phyloP scores from a whole-genome alignment of 257 asterid species.

The Gynochthodes officinalis region DNA sequence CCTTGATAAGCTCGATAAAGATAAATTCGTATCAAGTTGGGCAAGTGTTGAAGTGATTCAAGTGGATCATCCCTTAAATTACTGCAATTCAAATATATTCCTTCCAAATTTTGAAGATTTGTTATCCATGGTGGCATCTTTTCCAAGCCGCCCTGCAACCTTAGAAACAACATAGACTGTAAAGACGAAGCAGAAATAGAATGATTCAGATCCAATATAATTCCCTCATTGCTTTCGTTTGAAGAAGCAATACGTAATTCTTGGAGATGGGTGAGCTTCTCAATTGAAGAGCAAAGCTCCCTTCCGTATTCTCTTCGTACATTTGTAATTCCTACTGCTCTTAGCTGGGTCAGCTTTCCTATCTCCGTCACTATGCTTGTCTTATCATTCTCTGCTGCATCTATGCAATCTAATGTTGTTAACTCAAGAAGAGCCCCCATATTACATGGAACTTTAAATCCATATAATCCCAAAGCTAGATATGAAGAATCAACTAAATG shows the following conservation, averaged over 20 bases:
- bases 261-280: slow-evolving; percentile 18
- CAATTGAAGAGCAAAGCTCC: no score
- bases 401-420: not conserved
- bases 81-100: not conserved
- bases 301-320: no score
- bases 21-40: slow-evolving; percentile 12
- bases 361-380: slow-evolving; percentile 10
- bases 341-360: slow-evolving; percentile 17
- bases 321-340: no score
- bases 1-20: slow-evolving; percentile 23
- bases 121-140: slow-evolving; percentile 29
- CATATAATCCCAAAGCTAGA: no score
- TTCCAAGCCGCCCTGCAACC: slow-evolving; percentile 10
- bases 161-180: not conserved
- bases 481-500: no score
- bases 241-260: not conserved
- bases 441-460: no score
- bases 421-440: no score
- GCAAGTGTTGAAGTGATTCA: slow-evolving; percentile 29
- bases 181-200: not conserved
- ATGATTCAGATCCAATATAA: slow-evolving; percentile 17
- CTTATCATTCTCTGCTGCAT: not conserved
- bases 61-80: slow-evolving; percentile 18
- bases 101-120: slow-evolving; percentile 13
- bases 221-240: not conserved